Evolutionary conservation across 1,284 basidiomycete species (phyloP), one percentile per base, ranked within the genome.

Genomic region (Chondrostereum purpureum): DNA sequence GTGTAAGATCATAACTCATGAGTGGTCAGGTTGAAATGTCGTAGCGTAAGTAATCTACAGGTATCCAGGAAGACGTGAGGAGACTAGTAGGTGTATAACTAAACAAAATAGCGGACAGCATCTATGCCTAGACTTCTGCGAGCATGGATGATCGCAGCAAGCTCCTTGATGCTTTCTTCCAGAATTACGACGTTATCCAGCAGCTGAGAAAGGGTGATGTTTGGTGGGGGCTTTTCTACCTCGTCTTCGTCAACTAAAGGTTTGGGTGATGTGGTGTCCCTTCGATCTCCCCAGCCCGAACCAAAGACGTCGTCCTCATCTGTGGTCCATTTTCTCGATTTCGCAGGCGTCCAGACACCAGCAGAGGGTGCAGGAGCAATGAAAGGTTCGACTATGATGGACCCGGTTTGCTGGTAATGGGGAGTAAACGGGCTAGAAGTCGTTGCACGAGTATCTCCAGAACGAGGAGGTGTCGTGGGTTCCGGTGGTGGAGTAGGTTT

Each of bases 161-260:
- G 67, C 64, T 99, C 95, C 69, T 98, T 96, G 56, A 98, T 85
- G 48, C 87, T 86, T 66, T 99, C 95, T 65, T 99, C 94, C 50
- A 99, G 64, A 42, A 99, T 82, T 16, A 99, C 92, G 19, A 94
- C 86, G 59, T 99, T 98, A 63, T 99, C 96, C 56, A 99, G 67
- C 47, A 96, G 62, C 52, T 80, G 82, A 21, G 90, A 93, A 23
- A 96, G 69, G 10, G 88, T 90, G 20, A 92, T 75, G 13, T 62
- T 69, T 19, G 64, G 64, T 10, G 62, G 50, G 46, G 70, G 72
- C 22, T 61, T 58, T 48, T 67, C 51, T 43, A 56, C 54, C 43
- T 61, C 59, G 35, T 65, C 61, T 2, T 64, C 55, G 4, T 63
- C 61, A n/a, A n/a, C n/a, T n/a, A n/a, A n/a, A n/a, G n/a, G n/a